phyloP scores from a whole-genome alignment of 768 basidiomycete genomes.

The Cantharellus anzutake region DNA sequence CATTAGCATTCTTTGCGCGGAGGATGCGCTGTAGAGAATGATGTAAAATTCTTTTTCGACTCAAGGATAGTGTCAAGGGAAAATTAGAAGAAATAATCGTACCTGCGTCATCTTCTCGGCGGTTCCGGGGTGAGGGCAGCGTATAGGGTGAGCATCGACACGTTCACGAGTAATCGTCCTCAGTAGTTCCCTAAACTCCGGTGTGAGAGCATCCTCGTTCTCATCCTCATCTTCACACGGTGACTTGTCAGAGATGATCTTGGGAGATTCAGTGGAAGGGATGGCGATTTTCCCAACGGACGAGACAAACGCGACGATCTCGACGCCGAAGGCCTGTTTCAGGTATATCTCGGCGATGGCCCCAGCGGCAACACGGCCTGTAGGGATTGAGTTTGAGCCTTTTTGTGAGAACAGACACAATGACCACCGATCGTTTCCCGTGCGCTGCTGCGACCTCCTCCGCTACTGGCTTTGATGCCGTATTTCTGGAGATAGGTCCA shows the following conservation, averaged over 20 bases:
- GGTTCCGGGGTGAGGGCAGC: conserved; percentile 82
- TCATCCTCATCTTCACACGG: conserved; percentile 37
- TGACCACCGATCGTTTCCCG: conserved; percentile 81
- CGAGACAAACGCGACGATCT: conserved; percentile 93
- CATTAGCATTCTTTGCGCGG: conserved; percentile 71
- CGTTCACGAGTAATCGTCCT: conserved; percentile 64
- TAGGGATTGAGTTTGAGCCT: background rate
- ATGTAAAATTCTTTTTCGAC: background rate
- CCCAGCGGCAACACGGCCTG: conserved; percentile 91
- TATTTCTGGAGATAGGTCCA: conserved; percentile 97
- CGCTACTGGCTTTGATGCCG: conserved; percentile 90
- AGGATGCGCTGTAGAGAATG: conserved; percentile 56
- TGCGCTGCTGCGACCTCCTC: conserved; percentile 87
- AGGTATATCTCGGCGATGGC: conserved; percentile 97
- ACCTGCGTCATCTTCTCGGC: conserved; percentile 84
- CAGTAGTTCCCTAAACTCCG: conserved; percentile 68
- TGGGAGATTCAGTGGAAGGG: conserved; percentile 30
- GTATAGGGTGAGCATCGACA: conserved; percentile 70
- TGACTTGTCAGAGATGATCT: conserved; percentile 19
- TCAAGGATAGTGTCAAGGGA: background rate
- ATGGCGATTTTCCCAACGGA: conserved; percentile 87
- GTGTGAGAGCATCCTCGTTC: conserved; percentile 53
- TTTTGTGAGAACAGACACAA: background rate
- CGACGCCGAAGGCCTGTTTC: conserved; percentile 66
- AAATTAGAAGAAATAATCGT: conserved; percentile 9